Evolutionary conservation across 176 grass and related monocot genomes (phyloP).

Genomic region (Cenchrus fungigraminus): DNA sequence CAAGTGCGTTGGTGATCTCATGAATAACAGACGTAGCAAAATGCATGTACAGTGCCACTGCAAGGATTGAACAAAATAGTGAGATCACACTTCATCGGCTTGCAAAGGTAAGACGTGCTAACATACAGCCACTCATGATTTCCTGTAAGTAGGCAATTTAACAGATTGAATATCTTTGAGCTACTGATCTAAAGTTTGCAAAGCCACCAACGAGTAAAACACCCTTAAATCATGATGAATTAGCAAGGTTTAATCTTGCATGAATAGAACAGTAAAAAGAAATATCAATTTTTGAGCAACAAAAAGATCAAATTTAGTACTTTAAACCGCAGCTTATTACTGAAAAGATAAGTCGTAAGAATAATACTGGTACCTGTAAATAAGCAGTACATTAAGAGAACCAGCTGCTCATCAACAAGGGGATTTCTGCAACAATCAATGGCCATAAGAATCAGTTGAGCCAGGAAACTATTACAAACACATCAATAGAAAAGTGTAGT

Average conservation of each 20-base stretch:
- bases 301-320: not conserved
- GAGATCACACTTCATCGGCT: not conserved
- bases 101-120: not conserved
- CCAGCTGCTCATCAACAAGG: conserved; percentile 88
- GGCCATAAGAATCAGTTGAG: conserved; percentile 27
- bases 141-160: not conserved
- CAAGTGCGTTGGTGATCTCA: conserved; percentile 93
- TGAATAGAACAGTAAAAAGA: not conserved
- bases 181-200: conserved; percentile 8
- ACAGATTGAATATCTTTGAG: not conserved
- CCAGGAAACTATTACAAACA: conserved; percentile 33
- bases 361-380: conserved; percentile 70
- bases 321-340: not conserved
- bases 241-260: not conserved
- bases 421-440: conserved; percentile 60
- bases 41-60: conserved; percentile 91
- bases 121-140: not conserved
- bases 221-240: conserved; percentile 14
- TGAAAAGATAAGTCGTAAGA: conserved; percentile 14
- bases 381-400: conserved; percentile 84
- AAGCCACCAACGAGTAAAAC: conserved; percentile 15
- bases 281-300: not conserved
- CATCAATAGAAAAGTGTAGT: not conserved
- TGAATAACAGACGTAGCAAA: conserved; percentile 99
- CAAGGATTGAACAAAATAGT: conserved; percentile 25